Evolutionary conservation across 73 alveolate genomes (phyloP), one percentile per base, ranked within the genome.

Genomic region (Paramecium caudatum): DNA sequence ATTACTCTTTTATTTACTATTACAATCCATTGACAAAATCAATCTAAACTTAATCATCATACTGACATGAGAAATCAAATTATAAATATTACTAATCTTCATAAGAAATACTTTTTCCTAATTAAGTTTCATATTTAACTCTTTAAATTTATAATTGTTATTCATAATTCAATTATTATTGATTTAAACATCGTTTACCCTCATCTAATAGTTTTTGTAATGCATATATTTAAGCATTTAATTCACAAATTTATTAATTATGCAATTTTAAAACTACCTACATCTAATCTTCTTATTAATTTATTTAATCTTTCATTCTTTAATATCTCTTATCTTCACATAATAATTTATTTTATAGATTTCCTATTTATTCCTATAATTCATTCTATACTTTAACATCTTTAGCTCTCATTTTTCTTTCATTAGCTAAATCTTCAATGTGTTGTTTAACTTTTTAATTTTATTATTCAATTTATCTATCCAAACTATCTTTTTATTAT

Each of bases 401-500:
- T 34, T 65, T 65, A 3, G 50, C 83, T 32, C 34, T 65, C 16
- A 32, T 30, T 65, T 65, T 65, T 65, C 83, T 65, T 36, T 65
- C 83, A 33, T 65, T 36, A 10, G 16, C 49, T 65, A 65, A 65
- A 32, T 65, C 83, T 13, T 65, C 83, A 3, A 65, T 33, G 16
- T 30, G 17, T 65, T 65, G 15, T 65, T 30, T 33, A 13, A n/a
- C 34, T 65, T 65, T 65, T 30, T 65, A 13, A 3, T 34, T 65
- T 33, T 33, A 33, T 65, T 65, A 33, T 12, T 33, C 49, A 9
- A 65, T 10, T 65, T 65, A 65, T 65, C 34, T 65, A 17, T 65
- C 83, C 13, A 65, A 33, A 33, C n/a, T 36, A 13, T 65, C 83
- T 30, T 27, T 65, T 65, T 65, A 23, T 65, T 65, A 65, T 65